Evolutionary conservation across 2,329 filamentous ascomycete species (phyloP), one percentile per base, ranked within the genome.

Genomic region (Zymoseptoria pseudotritici): DNA sequence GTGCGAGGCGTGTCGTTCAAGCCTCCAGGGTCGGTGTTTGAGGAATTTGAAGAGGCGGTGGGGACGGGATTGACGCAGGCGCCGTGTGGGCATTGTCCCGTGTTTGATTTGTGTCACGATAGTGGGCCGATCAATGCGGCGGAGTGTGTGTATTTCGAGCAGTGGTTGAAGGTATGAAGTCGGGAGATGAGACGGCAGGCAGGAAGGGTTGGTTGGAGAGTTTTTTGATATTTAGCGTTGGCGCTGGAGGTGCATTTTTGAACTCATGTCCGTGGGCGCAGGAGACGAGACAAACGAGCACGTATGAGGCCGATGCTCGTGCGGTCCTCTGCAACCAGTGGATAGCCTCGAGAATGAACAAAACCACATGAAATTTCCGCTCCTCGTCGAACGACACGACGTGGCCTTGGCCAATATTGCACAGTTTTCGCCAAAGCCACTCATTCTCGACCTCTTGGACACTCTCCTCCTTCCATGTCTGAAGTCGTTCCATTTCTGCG

Each of bases 21-120:
- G 60, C 67, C 62, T 22, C 66, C 68, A 2, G 68, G 66, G 56
- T 50, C 61, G 20, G 50, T 59, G 19, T 61, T 60, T 54, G 61
- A 65, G 42, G 70, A 75, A 3, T 74, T 78, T 49, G 77, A 75
- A 4, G 70, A 78, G 17, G 79, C 77, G n/a, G 74, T 63, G 31
- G 78, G 81, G 66, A 96, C 92, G 67, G 89, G 89, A 3, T 85
- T 93, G 66, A 95, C 90, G 1, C 91, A 97, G 73, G 87, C 88
- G 2, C 94, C 94, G 0, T 99, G 94, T 74, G 92, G 93, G 1
- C 82, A 86, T 58, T 99, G 94, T 74, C 94, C 94, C 0, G 93
- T 97, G 2, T 96, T 96, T 72, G 88, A 94, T 60, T 81, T 97
- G 1, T 99, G 94, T 72, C 88, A 90, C 65, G 90, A 96, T 62